These are phyloP conservation scores for Cladophialophora bantiana DNA, from an alignment of 2,329 filamentous ascomycete species.

Conservation along the genomic window DNA sequence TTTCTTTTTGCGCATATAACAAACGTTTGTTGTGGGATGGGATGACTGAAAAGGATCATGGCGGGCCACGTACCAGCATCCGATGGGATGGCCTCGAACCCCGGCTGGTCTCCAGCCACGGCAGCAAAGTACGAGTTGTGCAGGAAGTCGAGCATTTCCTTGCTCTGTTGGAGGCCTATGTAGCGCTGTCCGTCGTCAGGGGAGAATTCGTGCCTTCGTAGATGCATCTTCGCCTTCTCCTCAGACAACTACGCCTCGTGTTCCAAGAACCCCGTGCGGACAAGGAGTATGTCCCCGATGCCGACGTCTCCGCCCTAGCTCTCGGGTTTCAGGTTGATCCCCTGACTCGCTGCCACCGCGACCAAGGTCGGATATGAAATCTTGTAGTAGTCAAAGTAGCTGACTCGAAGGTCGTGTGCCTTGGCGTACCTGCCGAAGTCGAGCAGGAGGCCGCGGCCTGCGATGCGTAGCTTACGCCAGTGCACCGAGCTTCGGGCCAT, in stretches of 20 bases:
- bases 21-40: neutral
- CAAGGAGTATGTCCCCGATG: slow-evolving; percentile 69
- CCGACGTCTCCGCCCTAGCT: slow-evolving; percentile 51
- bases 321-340: neutral
- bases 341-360: slow-evolving; percentile 64
- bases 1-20: too few species aligned
- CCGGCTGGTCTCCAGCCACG: slow-evolving; percentile 61
- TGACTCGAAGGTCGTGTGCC: neutral
- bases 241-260: slow-evolving; percentile 57
- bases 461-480: slow-evolving; percentile 5
- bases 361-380: slow-evolving; percentile 60
- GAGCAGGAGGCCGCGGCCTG: neutral
- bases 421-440: slow-evolving; percentile 1
- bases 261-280: slow-evolving; percentile 69
- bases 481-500: neutral
- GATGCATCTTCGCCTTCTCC: slow-evolving; percentile 43
- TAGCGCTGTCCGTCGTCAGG: slow-evolving; percentile 49
- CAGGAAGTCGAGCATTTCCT: slow-evolving; percentile 67
- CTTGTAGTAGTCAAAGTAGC: slow-evolving; percentile 29
- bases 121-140: slow-evolving; percentile 66
- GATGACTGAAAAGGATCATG: neutral
- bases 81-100: slow-evolving; percentile 68
- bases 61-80: neutral
- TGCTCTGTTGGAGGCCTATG: slow-evolving; percentile 58
- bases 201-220: slow-evolving; percentile 26